These are phyloP conservation scores for Larix sibirica DNA, from an alignment of 83 land plant genomes.

Conservation along the genomic window DNA sequence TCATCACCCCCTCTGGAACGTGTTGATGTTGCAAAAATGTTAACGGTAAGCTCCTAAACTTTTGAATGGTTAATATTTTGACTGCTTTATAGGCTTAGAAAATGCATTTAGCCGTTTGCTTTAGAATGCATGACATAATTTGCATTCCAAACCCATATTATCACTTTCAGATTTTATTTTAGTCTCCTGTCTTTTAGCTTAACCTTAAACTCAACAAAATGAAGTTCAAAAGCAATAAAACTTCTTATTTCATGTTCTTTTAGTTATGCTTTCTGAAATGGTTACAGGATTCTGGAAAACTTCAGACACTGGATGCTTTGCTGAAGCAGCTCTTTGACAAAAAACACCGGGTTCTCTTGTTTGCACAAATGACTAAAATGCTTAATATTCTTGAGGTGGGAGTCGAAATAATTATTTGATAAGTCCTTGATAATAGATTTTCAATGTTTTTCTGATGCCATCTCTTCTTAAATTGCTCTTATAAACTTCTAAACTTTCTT, in stretches of 20 bases:
- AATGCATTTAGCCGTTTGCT: not conserved
- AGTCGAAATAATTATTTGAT: too few species aligned
- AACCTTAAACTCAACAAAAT: too few species aligned
- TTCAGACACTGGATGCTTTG: conserved; percentile 83
- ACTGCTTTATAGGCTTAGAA: not conserved
- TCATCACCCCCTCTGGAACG: conserved; percentile 92
- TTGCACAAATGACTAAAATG: conserved; percentile 99
- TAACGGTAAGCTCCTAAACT: conserved; percentile 49
- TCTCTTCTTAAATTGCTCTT: too few species aligned
- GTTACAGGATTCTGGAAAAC: conserved; percentile 91
- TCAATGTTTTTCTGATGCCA: too few species aligned
- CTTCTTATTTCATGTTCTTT: too few species aligned
- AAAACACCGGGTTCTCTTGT: conserved; percentile 91
- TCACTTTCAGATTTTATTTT: too few species aligned
- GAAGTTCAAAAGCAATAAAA: too few species aligned
- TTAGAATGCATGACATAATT: too few species aligned
- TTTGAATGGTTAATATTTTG: not conserved
- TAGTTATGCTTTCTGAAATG: not conserved
- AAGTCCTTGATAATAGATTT: too few species aligned
- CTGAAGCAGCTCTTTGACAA: conserved; percentile 80
- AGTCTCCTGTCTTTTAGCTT: too few species aligned
- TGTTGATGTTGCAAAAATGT: conserved; percentile 96
- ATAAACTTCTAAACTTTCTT: too few species aligned
- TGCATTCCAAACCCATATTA: too few species aligned
- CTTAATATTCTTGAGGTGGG: conserved; percentile 92